Base-by-base conservation (phyloP, 2,329 filamentous ascomycete genomes). In the Lachnellula subtilissima region DNA sequence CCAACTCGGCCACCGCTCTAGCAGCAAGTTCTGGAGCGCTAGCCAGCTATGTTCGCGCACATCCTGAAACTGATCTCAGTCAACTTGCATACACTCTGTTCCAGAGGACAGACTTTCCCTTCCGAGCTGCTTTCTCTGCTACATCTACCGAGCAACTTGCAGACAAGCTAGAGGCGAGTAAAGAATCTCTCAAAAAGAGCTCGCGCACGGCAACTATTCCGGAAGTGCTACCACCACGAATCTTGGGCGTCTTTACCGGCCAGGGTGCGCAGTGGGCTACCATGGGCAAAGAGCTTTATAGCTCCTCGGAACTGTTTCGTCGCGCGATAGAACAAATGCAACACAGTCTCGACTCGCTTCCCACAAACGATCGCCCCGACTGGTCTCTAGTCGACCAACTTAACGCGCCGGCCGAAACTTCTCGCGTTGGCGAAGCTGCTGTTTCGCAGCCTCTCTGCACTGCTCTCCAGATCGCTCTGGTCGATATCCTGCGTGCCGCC, bases 401-500 rank as follows among this genome's bases (percentile, higher is more conserved):
- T 9, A 46, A 70, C 32, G 71, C 73, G 1, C 23, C 14, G 4
- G 14, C n/a, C 4, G 14, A 47, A 4, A 11, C 49, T 5, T 42
- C 49, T 75, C 2, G 64, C 66, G 5, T 75, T 74, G 2, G 74
- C 76, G 23, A 28, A 15, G 42, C 45, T 22, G 17, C 36, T 6
- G 19, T 25, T 12, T 47, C 51, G 15, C 73, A 76, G 61, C 73
- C 74, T 56, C 66, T 72, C 70, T 75, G 70, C 56, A 76, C 75
- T 0, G 73, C 76, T 0, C 57, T 81, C 1, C 78, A 80, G 61
- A 65, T 80, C 37, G 37, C 70, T 0, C 61, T 79, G 4, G 71
- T 74, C 0, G 67, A 74, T 14, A 66, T 79, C 5, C 67, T 80
- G 0, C 25, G 70, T 22, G 71, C 72, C 1, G 77, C 71, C 68